Evolutionary conservation across 768 basidiomycete genomes (phyloP).

Genomic region (Pleurotus djamor): DNA sequence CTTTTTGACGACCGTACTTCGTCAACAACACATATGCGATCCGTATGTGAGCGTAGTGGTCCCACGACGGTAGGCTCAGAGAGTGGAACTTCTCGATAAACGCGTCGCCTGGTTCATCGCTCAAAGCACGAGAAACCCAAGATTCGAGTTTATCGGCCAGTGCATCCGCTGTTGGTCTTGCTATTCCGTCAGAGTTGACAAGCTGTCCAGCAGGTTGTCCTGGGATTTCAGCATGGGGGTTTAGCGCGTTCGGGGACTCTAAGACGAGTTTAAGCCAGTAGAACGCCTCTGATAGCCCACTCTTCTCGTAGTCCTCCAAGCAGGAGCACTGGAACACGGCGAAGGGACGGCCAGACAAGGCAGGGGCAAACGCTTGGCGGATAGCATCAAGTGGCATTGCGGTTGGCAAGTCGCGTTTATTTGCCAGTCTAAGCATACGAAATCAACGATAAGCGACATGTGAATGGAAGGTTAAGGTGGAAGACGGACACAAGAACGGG

Average conservation of each 20-base stretch:
- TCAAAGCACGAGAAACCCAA: conserved; percentile 32
- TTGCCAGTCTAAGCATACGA: conserved; percentile 38
- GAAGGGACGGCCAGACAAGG: conserved; percentile 23
- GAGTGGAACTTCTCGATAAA: conserved; percentile 33
- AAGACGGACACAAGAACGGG: conserved; percentile 27
- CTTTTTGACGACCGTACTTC: conserved; percentile 39
- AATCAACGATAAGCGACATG: too few species aligned
- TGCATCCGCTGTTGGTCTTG: conserved; percentile 15
- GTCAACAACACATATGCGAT: conserved; percentile 39
- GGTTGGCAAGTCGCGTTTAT: conserved; percentile 60
- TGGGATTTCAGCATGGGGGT: not conserved
- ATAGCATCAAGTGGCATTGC: conserved; percentile 49
- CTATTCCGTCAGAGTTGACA: not conserved
- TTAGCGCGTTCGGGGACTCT: conserved; percentile 15
- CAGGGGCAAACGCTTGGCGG: conserved; percentile 23
- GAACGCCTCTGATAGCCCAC: conserved; percentile 34
- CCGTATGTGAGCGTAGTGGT: conserved; percentile 47
- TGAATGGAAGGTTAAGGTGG: too few species aligned
- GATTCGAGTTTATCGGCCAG: conserved; percentile 30
- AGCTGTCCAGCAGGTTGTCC: not conserved
- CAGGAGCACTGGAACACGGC: conserved; percentile 24
- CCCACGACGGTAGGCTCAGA: conserved; percentile 37
- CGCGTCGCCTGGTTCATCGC: conserved; percentile 22
- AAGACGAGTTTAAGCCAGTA: conserved; percentile 33
- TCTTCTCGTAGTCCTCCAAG: conserved; percentile 14